phyloP scores from a whole-genome alignment of 2,329 filamentous ascomycete species.

The Ophiosphaerella narmari region DNA sequence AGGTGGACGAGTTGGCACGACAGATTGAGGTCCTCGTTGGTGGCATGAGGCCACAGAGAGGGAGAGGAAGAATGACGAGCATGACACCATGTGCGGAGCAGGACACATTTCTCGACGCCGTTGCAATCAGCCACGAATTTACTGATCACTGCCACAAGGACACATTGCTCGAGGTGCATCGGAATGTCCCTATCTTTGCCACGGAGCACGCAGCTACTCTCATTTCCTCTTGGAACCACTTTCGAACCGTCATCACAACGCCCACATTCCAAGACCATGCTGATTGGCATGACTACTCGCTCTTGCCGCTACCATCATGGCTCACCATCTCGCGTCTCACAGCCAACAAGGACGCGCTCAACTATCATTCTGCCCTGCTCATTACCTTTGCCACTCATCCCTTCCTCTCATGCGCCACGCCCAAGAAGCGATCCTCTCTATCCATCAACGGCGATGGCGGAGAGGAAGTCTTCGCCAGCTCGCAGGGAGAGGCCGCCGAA shows the following conservation, averaged over 20 bases:
- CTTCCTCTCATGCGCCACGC: conserved; percentile 29
- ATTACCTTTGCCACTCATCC: conserved; percentile 56
- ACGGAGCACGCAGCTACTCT: conserved; percentile 62
- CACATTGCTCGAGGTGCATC: conserved; percentile 62
- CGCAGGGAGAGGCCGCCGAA: conserved; percentile 48
- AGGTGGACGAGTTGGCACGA: conserved; percentile 58
- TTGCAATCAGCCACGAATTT: conserved; percentile 68
- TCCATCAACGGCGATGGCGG: conserved; percentile 38
- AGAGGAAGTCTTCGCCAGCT: conserved; percentile 16
- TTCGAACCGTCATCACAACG: conserved; percentile 58
- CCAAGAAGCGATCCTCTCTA: conserved; percentile 37
- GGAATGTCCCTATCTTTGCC: conserved; percentile 62
- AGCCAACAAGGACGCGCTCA: conserved; percentile 59
- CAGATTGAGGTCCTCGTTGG: conserved; percentile 54
- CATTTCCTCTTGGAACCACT: conserved; percentile 64
- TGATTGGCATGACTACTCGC: conserved; percentile 54
- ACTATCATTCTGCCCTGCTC: conserved; percentile 63
- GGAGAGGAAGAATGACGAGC: conserved; percentile 17
- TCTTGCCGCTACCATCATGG: conserved; percentile 61
- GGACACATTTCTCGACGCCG: conserved; percentile 59
- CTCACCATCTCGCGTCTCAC: conserved; percentile 64
- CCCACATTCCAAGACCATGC: conserved; percentile 50
- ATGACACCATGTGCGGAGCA: conserved; percentile 17
- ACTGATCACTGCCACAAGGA: conserved; percentile 70
- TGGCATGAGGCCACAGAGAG: conserved; percentile 25